Evolutionary conservation across 495 filamentous ascomycete genomes (phyloP), one percentile per base, ranked within the genome.

Genomic region (Lophiotrema nucula): DNA sequence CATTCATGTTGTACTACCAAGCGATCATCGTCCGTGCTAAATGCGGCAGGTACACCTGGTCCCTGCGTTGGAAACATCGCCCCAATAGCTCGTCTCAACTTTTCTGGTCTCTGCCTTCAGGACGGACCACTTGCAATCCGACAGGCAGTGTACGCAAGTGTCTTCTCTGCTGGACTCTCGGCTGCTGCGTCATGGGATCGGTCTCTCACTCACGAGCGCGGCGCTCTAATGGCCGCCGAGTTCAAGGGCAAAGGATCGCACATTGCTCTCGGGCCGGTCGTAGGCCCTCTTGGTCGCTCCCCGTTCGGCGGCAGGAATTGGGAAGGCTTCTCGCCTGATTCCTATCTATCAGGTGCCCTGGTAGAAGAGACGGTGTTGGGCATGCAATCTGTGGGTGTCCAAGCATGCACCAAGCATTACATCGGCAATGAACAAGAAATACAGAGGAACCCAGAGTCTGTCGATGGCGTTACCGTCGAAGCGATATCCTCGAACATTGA

Each of bases 121-220:
- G 84, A 89, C 67, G 83, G 83, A 2, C 83, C 81, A 0, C 81
- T 86, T 56, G 85, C 84, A 21, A 70, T 87, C 24, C 71, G 84
- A 2, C 72, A 62, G 22, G 81, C 82, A 0, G 81, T 88, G 54
- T 81, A 82, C 64, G 84, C 84, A 24, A 84, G 80, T 56, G 74
- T 58, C 26, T 69, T 62, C 45, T 60, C 67, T 10, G 52, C 55
- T 8, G 56, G 57, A 10, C 53, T 69, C 12, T 56, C 62, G 37
- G 38, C 50, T 3, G 67, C 58, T 4, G 67, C 68, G 31, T 61
- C 65, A 3, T 67, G 58, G 48, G 54, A 66, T 24, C 52, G 54
- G 3, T 38, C 37, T 21, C 58, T 70, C 2, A 56, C 47, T 23
- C 51, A 65, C n/a, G 42, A 64, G 22, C 54, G 49, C 6, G 68